phyloP scores from a whole-genome alignment of 1,284 basidiomycete species.

The Microbotryum violaceum region DNA sequence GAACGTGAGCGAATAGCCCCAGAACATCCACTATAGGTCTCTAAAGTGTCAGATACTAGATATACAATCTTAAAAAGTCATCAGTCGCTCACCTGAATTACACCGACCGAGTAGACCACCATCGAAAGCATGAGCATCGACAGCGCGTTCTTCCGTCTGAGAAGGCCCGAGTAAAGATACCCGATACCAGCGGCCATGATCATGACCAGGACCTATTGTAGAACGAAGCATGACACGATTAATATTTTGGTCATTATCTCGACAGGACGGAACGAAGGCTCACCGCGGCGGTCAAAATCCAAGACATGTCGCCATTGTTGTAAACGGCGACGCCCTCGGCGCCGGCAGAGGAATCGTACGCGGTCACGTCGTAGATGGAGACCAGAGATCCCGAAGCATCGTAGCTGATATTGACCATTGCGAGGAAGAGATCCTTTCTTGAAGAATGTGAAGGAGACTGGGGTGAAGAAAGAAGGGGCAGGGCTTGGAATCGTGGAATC shows the following conservation, averaged over 20 bases:
- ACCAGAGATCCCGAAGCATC: neutral
- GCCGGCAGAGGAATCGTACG: neutral
- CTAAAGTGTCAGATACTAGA: neutral
- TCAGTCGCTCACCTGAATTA: constrained; percentile 51
- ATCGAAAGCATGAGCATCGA: constrained; percentile 83
- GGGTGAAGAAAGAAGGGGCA: too few species aligned
- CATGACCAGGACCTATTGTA: constrained; percentile 54
- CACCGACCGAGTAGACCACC: constrained; percentile 63
- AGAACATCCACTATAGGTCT: neutral
- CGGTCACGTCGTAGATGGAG: neutral
- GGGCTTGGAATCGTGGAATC: too few species aligned
- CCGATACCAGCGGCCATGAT: constrained; percentile 59
- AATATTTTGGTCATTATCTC: too few species aligned
- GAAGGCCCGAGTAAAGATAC: constrained; percentile 78
- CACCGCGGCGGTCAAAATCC: constrained; percentile 37
- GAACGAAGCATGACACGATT: neutral
- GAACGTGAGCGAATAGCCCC: constrained; percentile 43
- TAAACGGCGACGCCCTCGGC: constrained; percentile 35
- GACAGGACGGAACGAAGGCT: constrained; percentile 44
- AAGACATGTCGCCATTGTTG: constrained; percentile 51
- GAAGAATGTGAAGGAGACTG: too few species aligned
- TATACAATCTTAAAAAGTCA: too few species aligned
- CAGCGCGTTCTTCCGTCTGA: constrained; percentile 79
- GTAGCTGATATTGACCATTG: constrained; percentile 5
- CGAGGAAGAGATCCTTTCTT: too few species aligned